A percentile compares a stretch with the other conserved stretches of the same genome.
These are phyloP conservation scores for Ophiostoma pallidulum DNA, from an alignment of 2,329 filamentous ascomycete species.

Conservation along the genomic window DNA sequence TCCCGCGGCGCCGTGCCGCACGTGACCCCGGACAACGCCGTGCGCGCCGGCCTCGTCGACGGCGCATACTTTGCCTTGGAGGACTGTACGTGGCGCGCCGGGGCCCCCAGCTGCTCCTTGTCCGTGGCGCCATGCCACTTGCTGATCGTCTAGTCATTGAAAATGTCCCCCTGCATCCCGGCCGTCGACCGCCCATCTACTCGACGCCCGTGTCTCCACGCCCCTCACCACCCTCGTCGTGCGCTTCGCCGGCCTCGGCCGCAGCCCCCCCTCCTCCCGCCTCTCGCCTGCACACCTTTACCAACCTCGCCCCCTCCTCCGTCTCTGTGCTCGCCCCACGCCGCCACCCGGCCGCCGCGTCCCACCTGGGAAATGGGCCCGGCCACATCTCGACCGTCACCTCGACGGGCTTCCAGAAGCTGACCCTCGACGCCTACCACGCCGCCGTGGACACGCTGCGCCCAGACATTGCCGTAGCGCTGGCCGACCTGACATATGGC, in stretches of 20 bases:
- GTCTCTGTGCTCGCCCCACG: constrained; percentile 68
- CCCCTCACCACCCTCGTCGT: neutral
- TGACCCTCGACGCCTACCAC: constrained; percentile 61
- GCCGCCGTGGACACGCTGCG: constrained; percentile 53
- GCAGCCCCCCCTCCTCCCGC: no score
- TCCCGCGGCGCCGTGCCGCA: constrained; percentile 83
- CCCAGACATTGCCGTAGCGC: constrained; percentile 71
- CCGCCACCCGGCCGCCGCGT: constrained; percentile 63
- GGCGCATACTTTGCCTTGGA: constrained; percentile 78
- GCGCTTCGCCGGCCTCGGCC: neutral
- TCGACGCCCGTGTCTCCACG: neutral
- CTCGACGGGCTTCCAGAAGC: constrained; percentile 70
- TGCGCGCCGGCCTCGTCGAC: constrained; percentile 52
- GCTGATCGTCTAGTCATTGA: constrained; percentile 13
- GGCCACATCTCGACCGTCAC: constrained; percentile 69
- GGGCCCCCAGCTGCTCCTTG: no score
- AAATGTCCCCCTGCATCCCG: constrained; percentile 5
- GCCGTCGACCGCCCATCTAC: constrained; percentile 13
- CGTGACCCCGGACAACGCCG: constrained; percentile 74
- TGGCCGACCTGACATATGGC: constrained; percentile 57
- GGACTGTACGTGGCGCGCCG: constrained; percentile 68
- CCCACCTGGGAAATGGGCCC: constrained; percentile 61
- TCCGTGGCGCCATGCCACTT: neutral
- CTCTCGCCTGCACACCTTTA: constrained; percentile 64
- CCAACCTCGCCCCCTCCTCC: constrained; percentile 55